These are phyloP conservation scores for Globisporangium acanthophoron DNA, from an alignment of 352 stramenopile species.

Conservation along the genomic window DNA sequence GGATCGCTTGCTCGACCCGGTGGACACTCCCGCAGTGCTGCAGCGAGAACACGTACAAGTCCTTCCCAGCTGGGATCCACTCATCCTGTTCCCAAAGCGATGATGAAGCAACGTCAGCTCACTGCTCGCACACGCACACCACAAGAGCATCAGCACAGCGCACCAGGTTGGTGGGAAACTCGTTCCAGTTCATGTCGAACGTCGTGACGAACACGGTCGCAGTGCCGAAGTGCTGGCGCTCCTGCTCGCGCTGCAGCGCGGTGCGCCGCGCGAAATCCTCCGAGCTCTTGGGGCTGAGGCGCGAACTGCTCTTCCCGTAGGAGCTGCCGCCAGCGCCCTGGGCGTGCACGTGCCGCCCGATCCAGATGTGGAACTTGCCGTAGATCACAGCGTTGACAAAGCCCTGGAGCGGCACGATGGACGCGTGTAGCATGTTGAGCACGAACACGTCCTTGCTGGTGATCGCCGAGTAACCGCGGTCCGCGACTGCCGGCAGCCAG, in stretches of 20 bases:
- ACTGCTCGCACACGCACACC: neutral
- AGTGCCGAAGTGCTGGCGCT: constrained; percentile 61
- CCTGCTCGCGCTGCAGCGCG: constrained; percentile 29
- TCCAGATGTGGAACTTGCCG: constrained; percentile 80
- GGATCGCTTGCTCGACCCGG: constrained; percentile 58
- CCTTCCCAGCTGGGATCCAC: constrained; percentile 69
- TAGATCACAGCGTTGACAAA: constrained; percentile 87
- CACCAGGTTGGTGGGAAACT: constrained; percentile 60
- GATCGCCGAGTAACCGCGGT: constrained; percentile 59
- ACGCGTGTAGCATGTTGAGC: constrained; percentile 65
- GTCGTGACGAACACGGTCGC: constrained; percentile 75
- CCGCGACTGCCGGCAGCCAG: constrained; percentile 62
- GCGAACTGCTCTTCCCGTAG: constrained; percentile 22
- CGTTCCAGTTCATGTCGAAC: constrained; percentile 77
- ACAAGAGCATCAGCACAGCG: neutral
- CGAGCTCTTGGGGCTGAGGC: constrained; percentile 35
- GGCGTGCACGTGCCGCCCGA: constrained; percentile 52
- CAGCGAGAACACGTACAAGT: constrained; percentile 82
- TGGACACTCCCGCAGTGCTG: constrained; percentile 70
- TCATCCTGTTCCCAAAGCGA: constrained; percentile 24
- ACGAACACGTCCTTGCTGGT: constrained; percentile 49
- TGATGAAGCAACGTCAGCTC: neutral
- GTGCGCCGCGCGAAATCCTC: constrained; percentile 33
- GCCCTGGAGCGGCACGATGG: constrained; percentile 75
- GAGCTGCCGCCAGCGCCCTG: constrained; percentile 15